Base-by-base conservation (phyloP, 371 early-diverging fungal genomes). In the Mucor piriformis region DNA sequence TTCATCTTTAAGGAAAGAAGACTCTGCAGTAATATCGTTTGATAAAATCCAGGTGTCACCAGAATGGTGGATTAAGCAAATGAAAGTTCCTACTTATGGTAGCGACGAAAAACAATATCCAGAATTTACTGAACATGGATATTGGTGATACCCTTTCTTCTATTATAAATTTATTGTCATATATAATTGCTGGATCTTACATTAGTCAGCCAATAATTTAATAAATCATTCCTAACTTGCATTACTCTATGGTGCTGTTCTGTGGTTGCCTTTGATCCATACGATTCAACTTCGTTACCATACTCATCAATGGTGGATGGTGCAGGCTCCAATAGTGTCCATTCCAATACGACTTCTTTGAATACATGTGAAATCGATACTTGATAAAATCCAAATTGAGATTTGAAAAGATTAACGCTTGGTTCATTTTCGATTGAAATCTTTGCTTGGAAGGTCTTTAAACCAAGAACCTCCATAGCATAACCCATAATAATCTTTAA, bases 401-500 rank as follows among this genome's bases (percentile, higher is more conserved):
- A 63, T 16, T 66, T 61, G 49, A 96, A 95, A 24, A 96, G 72
- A 7, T 79, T 70, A 27, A 90, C 81, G 46, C 90, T 89, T 13
- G 91, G 81, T 27, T 68, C 63, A 64, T 95, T 95, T 18, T 79
- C 80, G 25, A 85, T 65, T 27, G 90, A 88, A 57, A 95, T 90
- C 66, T 94, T 93, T 44, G 93, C 88, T 13, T 87, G 86, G 51
- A 92, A 91, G 1, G 82, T 74, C 37, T 74, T 78, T 13, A 92
- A 69, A 0, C 79, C 80, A 5, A 92, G 66, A 3, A 86, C 69
- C 48, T 72, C 61, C 29, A 82, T 57, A 81, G 87, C 91, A 65
- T 94, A 95, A 29, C 77, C 77, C 86, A 96, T 90, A 88, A 95
- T 93, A 34, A 95, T 72, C 29, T 72, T 67, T 12, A 92, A 66